phyloP scores from a whole-genome alignment of 2,329 filamentous ascomycete genomes.

The Xylariaceae sp. region DNA sequence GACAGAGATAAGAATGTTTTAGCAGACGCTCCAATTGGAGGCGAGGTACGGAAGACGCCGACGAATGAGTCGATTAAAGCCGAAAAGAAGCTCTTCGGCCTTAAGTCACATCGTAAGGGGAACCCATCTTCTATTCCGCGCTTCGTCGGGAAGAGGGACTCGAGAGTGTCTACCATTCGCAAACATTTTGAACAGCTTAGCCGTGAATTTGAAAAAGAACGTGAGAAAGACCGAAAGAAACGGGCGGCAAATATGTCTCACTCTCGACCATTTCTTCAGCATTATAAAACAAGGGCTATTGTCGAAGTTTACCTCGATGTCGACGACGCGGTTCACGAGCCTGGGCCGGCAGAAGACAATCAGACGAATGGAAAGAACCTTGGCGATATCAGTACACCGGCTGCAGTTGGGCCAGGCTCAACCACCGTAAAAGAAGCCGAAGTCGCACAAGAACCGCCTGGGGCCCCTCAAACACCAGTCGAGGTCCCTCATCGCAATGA shows the following conservation, averaged over 20 bases:
- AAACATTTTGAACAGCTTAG: slow-evolving; percentile 97
- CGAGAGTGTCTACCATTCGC: slow-evolving; percentile 88
- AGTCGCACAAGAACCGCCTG: slow-evolving; percentile 17
- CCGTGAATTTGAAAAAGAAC: slow-evolving; percentile 94
- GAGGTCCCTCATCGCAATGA: slow-evolving; percentile 37
- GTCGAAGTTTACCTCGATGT: slow-evolving; percentile 96
- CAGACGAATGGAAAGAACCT: slow-evolving; percentile 45
- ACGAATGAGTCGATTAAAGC: slow-evolving; percentile 52
- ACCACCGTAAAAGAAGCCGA: slow-evolving; percentile 17
- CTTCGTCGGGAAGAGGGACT: slow-evolving; percentile 77
- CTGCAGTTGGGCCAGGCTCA: slow-evolving; percentile 25
- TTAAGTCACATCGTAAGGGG: slow-evolving; percentile 70
- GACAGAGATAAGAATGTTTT: slow-evolving; percentile 36
- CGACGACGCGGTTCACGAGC: slow-evolving; percentile 87
- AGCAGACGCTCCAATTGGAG: slow-evolving; percentile 35
- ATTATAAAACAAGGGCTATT: slow-evolving; percentile 91
- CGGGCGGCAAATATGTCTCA: slow-evolving; percentile 76
- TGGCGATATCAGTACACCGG: slow-evolving; percentile 40
- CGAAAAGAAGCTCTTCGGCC: slow-evolving; percentile 71
- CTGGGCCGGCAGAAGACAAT: slow-evolving; percentile 70
- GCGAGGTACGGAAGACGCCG: slow-evolving; percentile 42
- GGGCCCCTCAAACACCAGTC: slow-evolving; percentile 30
- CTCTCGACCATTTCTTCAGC: slow-evolving; percentile 80
- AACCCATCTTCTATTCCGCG: slow-evolving; percentile 84
- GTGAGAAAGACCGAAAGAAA: slow-evolving; percentile 82